Evolutionary conservation across 805 yeast species (phyloP), one percentile per base, ranked within the genome.

Genomic region (Saccharomycopsis vini): DNA sequence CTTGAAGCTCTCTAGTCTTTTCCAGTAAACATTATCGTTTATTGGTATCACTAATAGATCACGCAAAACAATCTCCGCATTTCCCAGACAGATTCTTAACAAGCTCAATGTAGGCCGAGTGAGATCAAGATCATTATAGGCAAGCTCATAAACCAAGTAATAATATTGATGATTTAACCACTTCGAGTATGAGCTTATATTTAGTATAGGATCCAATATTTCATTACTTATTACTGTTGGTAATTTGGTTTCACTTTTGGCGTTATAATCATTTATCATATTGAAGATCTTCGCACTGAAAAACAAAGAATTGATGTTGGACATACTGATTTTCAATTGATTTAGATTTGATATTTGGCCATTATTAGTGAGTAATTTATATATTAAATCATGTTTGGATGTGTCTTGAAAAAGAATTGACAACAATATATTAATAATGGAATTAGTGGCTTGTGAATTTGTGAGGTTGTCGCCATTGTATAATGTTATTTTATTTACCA

Each of bases 201-300:
- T 31, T 15, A 40, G 13, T 15, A 44, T 16, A 7, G 13, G 19
- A 4, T n/a, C 21, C 7, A 23, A 16, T 21, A 36, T 5, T 21
- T 21, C 18, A 7, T 32, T 22, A 32, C 28, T 24, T 6, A 22
- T 12, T 15, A 16, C 4, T 22, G 29, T 32, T 19, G 24, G n/a
- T 3, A 34, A 9, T 9, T n/a, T 22, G 15, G 28, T 19, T 18
- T 39, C 22, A 12, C 28, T 28, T 5, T 28, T 39, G 13, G 36
- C 38, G 20, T 33, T 16, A 20, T 32, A 30, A 26, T 36, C 40
- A 20, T 23, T 36, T 16, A 43, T 32, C n/a, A 23, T 21, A 3
- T 38, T 12, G 19, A 35, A 40, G 15, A 47, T 16, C 31, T 40
- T 43, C 6, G 31, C 28, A 18, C 40, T 41, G 33, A 47, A 47